Percentiles rank a stretch among this genome's conserved stretches.
Conservation (phyloP, 148 eudicot species). For the Hydrangea macrophylla region DNA sequence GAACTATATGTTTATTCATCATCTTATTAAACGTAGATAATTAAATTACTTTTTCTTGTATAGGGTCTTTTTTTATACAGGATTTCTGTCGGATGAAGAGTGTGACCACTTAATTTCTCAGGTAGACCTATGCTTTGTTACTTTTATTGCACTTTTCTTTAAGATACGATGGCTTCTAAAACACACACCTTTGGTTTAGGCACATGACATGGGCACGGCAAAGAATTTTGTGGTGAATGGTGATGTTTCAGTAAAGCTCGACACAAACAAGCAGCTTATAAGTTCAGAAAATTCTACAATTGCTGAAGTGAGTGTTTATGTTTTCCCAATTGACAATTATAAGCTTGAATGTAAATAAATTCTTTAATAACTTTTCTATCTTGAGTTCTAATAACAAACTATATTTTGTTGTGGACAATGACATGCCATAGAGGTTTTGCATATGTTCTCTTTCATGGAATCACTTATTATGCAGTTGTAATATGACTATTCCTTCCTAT, state of each 20-base stretch:
- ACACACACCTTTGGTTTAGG: conserved; percentile 25
- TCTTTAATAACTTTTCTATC: neutral
- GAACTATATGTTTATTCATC: conserved; percentile 7
- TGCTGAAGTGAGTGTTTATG: conserved; percentile 41
- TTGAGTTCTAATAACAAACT: neutral
- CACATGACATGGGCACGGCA: conserved; percentile 29
- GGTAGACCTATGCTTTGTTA: conserved; percentile 38
- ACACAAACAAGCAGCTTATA: conserved; percentile 20
- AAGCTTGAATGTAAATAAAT: neutral
- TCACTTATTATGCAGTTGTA: too few species aligned
- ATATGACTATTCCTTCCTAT: too few species aligned
- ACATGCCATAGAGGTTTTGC: too few species aligned
- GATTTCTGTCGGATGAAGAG: conserved; percentile 71
- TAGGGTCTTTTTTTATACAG: conserved; percentile 80
- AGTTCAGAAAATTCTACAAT: conserved; percentile 24
- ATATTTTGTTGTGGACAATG: too few species aligned
- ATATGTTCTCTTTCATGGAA: too few species aligned
- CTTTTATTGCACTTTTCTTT: neutral
- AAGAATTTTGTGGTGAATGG: conserved; percentile 15
- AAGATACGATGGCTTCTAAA: conserved; percentile 9
- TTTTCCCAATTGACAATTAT: neutral
- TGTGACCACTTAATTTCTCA: conserved; percentile 65
- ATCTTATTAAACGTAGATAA: conserved; percentile 10
- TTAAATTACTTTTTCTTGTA: conserved; percentile 18
- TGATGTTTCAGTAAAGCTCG: conserved; percentile 15